Evolutionary conservation across 176 grass and related monocot genomes (phyloP), one percentile per base, ranked within the genome.

Genomic region (Aegilops longissima): DNA sequence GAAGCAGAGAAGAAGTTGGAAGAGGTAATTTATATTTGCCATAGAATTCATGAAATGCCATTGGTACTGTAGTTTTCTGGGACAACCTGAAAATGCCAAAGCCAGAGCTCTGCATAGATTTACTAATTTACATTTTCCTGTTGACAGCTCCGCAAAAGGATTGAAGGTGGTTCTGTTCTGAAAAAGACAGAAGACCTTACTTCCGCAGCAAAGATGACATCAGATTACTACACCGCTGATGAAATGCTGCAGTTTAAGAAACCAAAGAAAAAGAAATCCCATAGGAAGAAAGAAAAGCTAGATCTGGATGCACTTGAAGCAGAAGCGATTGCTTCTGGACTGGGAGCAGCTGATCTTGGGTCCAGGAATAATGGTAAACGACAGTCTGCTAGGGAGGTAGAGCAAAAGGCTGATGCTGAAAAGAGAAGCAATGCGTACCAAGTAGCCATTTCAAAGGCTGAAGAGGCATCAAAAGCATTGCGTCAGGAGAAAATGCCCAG

Each of bases 211-310:
- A 98, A 93, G 88, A 80, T 72, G 36, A 35, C 77, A 71, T 94
- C 97, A 87, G 94, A 94, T 70, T 99, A 99, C 86, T 98, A 92
- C 73, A 91, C 92, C 21, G 80, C 86, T 49, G 90, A 96, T 21
- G 94, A 96, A 90, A 96, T 98, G 97, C 84, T 98, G 83, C 85
- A 89, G 80, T 99, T 98, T 80, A 94, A 94, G 80, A 98, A 96
- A 87, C 97, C 97, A 76, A 99, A 96, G 92, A 98, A 99, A 86
- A 99, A 99, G 89, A 99, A 98, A 89, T 99, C 90, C 17, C 73
- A 96, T 81, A 92, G 97, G 44, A 99, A 96, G 86, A 99, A 96
- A 85, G 94, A 91, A 71, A 99, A 96, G 73, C 80, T 99, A 36
- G 92, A 99, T 84, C 82, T 96, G 49, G 94, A 99, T 91, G 94